Base-by-base conservation (phyloP, 768 basidiomycete species). In the Amanita brunnescens region DNA sequence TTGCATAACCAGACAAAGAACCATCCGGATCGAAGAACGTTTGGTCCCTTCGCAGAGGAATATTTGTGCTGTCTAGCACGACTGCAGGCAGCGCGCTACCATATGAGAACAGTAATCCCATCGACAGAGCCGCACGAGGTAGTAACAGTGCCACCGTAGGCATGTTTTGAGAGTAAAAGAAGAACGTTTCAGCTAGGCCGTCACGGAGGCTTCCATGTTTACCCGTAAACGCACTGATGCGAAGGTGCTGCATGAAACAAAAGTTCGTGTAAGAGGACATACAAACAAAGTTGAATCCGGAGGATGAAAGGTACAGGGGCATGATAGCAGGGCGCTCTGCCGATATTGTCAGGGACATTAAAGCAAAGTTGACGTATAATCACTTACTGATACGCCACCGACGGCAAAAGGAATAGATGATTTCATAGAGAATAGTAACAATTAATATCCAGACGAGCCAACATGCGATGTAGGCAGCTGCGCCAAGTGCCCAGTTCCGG, bases 261-360 rank as follows among this genome's bases (percentile, higher is more conserved):
- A 91, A 93, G 67, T 83, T 82, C 47, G 79, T 78, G 68, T 85
- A 93, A 13, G 88, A 92, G 1, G 82, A 77, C 71, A 94, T 79
- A 33, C 80, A 79, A 26, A 79, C 85, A 49, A 85, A 72, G 59
- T 79, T 86, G 71, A 81, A 86, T 5, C 81, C 89, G 13, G 90
- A 73, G 1, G 88, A 74, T 1, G 91, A 93, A 38, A 90, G 72
- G 65, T 92, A 92, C 53, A 95, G 79, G 6, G 90, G 87, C 47
- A 87, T 73, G 54, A 94, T 83, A 14, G 81, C 73, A 0, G 92
- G 92, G 37, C 91, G 89, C 65, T 85, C 91, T 93, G 13, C 42
- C 8, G 1, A 64, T 49, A 39, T 30, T 43, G 16, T 24, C 21
- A 61, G 46, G 54, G 38, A 23, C 51, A 50, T 39, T 48, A 32